Conservation (phyloP, 345 rosid species). For the Carallia brachiata region DNA sequence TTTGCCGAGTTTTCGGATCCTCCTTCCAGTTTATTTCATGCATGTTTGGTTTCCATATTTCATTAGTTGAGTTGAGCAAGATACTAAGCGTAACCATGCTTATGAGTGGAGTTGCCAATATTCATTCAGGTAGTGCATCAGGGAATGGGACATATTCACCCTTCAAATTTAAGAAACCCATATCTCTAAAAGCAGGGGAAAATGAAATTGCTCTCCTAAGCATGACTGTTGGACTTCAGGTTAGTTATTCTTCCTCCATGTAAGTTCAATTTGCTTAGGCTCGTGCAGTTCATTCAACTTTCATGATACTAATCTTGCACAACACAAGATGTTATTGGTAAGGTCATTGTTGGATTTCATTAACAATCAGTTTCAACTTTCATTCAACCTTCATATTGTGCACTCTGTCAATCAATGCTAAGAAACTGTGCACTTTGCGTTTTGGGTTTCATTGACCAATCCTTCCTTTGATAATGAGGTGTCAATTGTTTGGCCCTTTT, state of each 20-base stretch:
- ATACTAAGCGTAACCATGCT: neutral
- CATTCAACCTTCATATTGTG: no score
- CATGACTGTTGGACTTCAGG: slow-evolving; percentile 88
- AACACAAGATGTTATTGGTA: no score
- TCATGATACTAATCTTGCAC: neutral
- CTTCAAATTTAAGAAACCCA: slow-evolving; percentile 50
- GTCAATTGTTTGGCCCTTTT: neutral
- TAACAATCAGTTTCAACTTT: neutral
- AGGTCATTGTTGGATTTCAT: neutral
- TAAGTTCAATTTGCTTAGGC: neutral
- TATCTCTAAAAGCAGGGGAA: slow-evolving; percentile 71
- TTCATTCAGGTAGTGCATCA: slow-evolving; percentile 58
- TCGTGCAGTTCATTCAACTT: neutral
- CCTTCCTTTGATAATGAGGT: neutral
- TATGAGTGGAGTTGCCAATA: neutral
- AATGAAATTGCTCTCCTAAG: slow-evolving; percentile 76
- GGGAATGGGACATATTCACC: slow-evolving; percentile 72
- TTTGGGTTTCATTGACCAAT: no score
- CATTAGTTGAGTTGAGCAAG: neutral
- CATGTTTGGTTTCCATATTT: neutral
- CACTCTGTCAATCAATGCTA: no score
- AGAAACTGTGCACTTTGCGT: no score
- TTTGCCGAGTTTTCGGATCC: neutral
- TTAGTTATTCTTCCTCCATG: slow-evolving; percentile 30
- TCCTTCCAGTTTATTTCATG: neutral